Evolutionary conservation across 768 basidiomycete genomes (phyloP).

Genomic region (Suillus americanus): DNA sequence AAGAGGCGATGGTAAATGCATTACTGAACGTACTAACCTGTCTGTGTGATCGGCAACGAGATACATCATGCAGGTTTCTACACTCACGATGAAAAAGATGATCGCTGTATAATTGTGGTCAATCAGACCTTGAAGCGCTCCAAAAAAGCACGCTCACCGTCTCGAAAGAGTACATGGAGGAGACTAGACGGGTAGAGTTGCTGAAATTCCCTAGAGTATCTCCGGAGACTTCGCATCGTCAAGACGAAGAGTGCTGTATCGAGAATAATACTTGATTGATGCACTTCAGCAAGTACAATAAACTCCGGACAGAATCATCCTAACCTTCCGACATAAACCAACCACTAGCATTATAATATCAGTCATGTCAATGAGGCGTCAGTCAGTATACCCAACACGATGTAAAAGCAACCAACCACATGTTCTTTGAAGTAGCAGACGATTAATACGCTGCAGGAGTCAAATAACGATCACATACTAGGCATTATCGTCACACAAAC

Average conservation of each 20-base stretch:
- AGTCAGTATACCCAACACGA: not conserved
- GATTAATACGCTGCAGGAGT: not conserved
- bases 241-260: conserved; percentile 5
- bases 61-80: not conserved
- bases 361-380: not conserved
- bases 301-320: not conserved
- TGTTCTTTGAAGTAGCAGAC: not conserved
- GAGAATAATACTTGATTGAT: conserved; percentile 5
- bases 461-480: conserved; percentile 2
- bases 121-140: not conserved
- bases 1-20: conserved; percentile 11
- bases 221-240: conserved; percentile 11
- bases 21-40: conserved; percentile 8
- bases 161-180: conserved; percentile 3
- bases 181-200: conserved; percentile 8
- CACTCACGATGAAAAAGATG: conserved; percentile 5
- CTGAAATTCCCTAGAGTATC: conserved; percentile 1
- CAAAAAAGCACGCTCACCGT: conserved; percentile 1
- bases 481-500: conserved; percentile 4
- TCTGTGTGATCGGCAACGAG: not conserved
- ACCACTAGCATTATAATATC: conserved; percentile 9
- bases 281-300: not conserved
- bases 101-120: conserved; percentile 1
- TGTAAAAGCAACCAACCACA: not conserved
- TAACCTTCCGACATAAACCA: conserved; percentile 6